Evolutionary conservation across 1,139 yeast genomes (phyloP), one percentile per base, ranked within the genome.

Genomic region (Saccharomyces pastorianus): DNA sequence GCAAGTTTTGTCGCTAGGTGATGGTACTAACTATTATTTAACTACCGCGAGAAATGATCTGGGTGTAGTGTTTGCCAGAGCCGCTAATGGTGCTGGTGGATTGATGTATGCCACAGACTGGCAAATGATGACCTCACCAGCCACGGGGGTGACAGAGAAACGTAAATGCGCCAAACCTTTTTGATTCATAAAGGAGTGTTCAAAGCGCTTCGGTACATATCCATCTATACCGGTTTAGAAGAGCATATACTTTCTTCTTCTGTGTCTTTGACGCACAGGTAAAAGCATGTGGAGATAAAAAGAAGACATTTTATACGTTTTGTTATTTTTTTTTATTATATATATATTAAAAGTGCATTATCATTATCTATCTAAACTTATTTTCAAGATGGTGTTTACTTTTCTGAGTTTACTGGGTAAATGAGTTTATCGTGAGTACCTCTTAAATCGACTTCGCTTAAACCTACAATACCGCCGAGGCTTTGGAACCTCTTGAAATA

Each of bases 81-180:
- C 82, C 50, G 78, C 76, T 56, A 80, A 79, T 51, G 87, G 90
- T 3, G 81, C 85, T 7, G 97, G 96, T 1, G 83, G 81, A 51
- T 73, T 85, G 57, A 84, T 95, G 93, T 86, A 84, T 63, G 96
- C 99, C 2, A 71, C 90, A 42, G 98, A 93, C 71, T 95, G 99
- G 98, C 91, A 90, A 71, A 87, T 90, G 9, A 93, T 95, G 98
- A 79, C 86, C 49, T 83, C 88, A 59, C 83, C 97, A 4, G 75
- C 73, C 47, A 82, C 90, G 3, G 97, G 97, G 1, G 79, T 78
- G 23, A 71, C 82, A 26, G 98, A 91, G 66, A 76, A 76, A 63
- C 78, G 99, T 56, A 95, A 95, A 70, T 89, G 96, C 72, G 99
- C 99, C 5, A 91, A 89, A 69, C 96, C 97, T 8, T 85, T 85